These are phyloP conservation scores for Paulownia fortunei DNA, from an alignment of 257 asterid species.

Conservation along the genomic window DNA sequence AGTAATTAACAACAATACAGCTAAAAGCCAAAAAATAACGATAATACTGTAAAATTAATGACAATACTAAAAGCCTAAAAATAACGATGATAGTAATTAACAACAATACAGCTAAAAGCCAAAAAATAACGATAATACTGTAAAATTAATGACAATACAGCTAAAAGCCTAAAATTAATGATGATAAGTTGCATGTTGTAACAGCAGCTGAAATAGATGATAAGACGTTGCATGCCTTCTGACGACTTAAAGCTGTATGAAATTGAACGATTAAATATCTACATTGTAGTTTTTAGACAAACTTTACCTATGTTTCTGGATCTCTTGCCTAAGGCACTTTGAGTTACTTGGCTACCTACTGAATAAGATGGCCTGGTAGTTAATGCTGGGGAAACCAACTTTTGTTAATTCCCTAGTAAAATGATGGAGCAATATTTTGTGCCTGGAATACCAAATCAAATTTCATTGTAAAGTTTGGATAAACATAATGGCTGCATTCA, in stretches of 20 bases:
- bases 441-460: background rate
- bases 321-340: background rate
- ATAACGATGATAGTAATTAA: background rate
- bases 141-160: background rate
- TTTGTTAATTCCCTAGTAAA: background rate
- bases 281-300: background rate
- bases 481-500: slow-evolving; percentile 5
- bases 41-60: background rate
- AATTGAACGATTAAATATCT: background rate
- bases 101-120: background rate
- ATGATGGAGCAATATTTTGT: background rate
- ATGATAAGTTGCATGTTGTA: too few species aligned
- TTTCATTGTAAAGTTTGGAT: background rate
- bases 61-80: background rate
- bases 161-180: background rate
- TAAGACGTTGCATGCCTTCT: background rate
- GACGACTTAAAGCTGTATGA: background rate
- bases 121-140: background rate
- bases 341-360: slow-evolving; percentile 1
- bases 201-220: background rate
- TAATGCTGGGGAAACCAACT: background rate
- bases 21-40: background rate
- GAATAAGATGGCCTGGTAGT: background rate
- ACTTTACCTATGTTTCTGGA: background rate
- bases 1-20: background rate